Evolutionary conservation across 2,329 filamentous ascomycete genomes (phyloP), one percentile per base, ranked within the genome.

Genomic region (Stagonosporopsis chrysanthemi): DNA sequence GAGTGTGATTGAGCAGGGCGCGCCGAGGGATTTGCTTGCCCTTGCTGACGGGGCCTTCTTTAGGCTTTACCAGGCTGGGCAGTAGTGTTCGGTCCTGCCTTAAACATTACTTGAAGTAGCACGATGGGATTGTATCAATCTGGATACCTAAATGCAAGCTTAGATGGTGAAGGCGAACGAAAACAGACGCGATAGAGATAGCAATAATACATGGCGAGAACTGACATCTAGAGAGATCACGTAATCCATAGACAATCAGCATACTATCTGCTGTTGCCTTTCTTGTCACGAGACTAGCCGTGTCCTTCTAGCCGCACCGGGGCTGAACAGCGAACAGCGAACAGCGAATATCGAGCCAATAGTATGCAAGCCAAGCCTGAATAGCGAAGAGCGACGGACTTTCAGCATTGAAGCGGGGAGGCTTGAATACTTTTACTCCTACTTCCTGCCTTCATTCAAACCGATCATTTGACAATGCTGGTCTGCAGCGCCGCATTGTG

Each of bases 301-400:
- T 12, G 19, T 22, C 17, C 17, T 4, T 39, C 11, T 11, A 22
- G 8, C 36, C 36, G 17, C 19, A 5, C 5, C 11, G 36, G 11
- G 9, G 36, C 28, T 29, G 31, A 52, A 39, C 12, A 39, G 49
- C 49, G 48, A 52, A 44, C 48, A 39, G 48, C 48, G 48, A 52
- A 52, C 40, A 39, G 48, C 49, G 48, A 52, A 44, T 40, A 44
- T 40, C 48, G 48, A 52, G 44, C 36, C 23, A 41, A 33, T 39
- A 23, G 15, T 12, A 15, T 3, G 8, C 15, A 39, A 12, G 44
- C 22, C 31, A 24, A 43, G 24, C 2, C 22, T 15, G 26, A 29
- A 29, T 15, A 19, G 24, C 24, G 22, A 41, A 26, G 8, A 28
- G 24, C 41, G 41, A 31, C 9, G 14, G 23, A 23, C 40, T 3